phyloP scores from a whole-genome alignment of 805 yeast species.

The Blastobotrys americana region DNA sequence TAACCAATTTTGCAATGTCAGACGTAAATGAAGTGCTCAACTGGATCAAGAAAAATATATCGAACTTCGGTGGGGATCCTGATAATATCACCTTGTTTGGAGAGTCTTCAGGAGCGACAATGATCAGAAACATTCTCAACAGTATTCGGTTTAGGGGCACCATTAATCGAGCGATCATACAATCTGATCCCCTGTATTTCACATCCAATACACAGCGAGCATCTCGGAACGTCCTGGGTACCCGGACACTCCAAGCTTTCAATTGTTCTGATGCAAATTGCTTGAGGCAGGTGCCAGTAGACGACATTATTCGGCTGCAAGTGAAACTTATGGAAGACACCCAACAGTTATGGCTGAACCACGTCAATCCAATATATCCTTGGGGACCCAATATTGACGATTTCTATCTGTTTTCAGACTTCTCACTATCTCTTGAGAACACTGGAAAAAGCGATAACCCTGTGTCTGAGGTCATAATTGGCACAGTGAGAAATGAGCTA shows the following conservation, averaged over 20 bases:
- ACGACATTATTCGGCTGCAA: constrained; percentile 11
- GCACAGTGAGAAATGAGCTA: constrained; percentile 23
- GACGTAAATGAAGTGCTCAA: constrained; percentile 33
- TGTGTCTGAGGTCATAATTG: constrained; percentile 21
- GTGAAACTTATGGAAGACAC: background rate
- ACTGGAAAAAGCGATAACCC: constrained; percentile 12
- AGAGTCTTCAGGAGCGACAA: constrained; percentile 30
- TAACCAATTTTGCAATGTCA: constrained; percentile 31
- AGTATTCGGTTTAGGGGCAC: constrained; percentile 14
- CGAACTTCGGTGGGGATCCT: constrained; percentile 34
- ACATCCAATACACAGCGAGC: constrained; percentile 7
- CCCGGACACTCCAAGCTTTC: constrained; percentile 4
- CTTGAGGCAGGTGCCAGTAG: constrained; percentile 9
- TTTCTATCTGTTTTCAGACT: constrained; percentile 14
- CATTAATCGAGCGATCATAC: constrained; percentile 20
- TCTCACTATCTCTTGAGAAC: constrained; percentile 9
- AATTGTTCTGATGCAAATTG: constrained; percentile 10
- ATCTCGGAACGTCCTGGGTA: constrained; percentile 8
- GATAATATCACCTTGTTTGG: constrained; percentile 30
- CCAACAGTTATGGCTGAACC: background rate
- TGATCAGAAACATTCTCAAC: constrained; percentile 18
- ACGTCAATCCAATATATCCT: constrained; percentile 12
- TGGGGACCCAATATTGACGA: constrained; percentile 26
- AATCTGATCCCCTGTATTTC: constrained; percentile 21
- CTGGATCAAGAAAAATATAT: constrained; percentile 34